Percentiles rank a stretch among this genome's conserved stretches.
These are phyloP conservation scores for Marchantia polymorpha DNA, from an alignment of 225 moss, liverwort and hornwort genomes.

Conservation along the genomic window DNA sequence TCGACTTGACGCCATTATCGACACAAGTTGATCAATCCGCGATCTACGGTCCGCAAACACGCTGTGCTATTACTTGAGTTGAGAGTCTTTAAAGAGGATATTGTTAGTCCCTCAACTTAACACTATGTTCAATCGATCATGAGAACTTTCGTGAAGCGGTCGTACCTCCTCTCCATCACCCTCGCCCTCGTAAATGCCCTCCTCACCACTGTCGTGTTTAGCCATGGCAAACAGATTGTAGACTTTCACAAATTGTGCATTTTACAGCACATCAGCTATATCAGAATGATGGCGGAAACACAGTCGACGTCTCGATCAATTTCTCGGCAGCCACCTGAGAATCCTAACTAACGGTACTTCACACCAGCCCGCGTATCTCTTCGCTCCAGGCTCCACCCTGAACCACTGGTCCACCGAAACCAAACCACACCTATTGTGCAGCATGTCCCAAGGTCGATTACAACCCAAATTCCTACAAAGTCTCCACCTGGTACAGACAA, in stretches of 20 bases:
- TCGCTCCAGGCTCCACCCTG: constrained; percentile 7
- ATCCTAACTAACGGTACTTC: neutral
- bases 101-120: neutral
- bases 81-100: neutral
- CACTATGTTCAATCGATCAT: neutral
- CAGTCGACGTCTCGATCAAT: neutral
- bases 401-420: constrained; percentile 12
- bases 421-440: neutral
- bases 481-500: constrained; percentile 5
- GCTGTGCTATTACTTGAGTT: neutral
- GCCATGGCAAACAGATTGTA: constrained; percentile 26
- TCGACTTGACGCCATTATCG: neutral
- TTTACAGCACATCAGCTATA: neutral
- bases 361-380: constrained; percentile 1
- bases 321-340: neutral
- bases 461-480: neutral
- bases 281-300: neutral
- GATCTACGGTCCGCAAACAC: neutral
- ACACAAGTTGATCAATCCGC: neutral
- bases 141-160: neutral
- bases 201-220: constrained; percentile 46
- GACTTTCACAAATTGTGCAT: constrained; percentile 25
- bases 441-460: constrained; percentile 17
- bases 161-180: constrained; percentile 41
- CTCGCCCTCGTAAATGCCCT: constrained; percentile 41